Evolutionary conservation across 208 protist genomes (phyloP).

Genomic region (Leishmania turanica): DNA sequence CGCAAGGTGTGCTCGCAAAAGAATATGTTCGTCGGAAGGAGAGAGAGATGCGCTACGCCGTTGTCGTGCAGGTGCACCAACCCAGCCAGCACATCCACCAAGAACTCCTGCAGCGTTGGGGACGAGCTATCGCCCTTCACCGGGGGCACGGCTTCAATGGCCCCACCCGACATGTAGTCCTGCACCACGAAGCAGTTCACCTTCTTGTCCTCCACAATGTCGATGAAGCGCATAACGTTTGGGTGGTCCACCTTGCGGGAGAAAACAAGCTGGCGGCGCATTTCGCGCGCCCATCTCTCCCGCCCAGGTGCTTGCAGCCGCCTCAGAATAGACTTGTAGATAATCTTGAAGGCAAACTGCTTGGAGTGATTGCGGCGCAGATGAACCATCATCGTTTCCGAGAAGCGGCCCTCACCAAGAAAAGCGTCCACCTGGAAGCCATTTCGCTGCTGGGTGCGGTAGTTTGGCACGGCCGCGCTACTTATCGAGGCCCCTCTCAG

Average conservation of each 20-base stretch:
- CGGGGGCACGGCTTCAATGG: conserved; percentile 26
- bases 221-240: conserved; percentile 64
- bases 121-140: conserved; percentile 17
- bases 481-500: conserved; percentile 27
- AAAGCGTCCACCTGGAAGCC: conserved; percentile 57
- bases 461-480: conserved; percentile 18
- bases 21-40: conserved; percentile 81
- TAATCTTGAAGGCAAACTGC: conserved; percentile 67
- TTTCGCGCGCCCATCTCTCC: conserved; percentile 21
- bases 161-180: conserved; percentile 49
- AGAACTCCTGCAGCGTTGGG: conserved; percentile 46
- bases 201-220: conserved; percentile 72
- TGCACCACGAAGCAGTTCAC: conserved; percentile 71
- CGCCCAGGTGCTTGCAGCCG: conserved; percentile 28
- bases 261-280: conserved; percentile 49
- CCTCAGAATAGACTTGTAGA: conserved; percentile 51
- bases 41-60: conserved; percentile 54
- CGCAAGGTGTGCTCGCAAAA: conserved; percentile 34
- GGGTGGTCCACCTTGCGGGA: conserved; percentile 61
- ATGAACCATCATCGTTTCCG: conserved; percentile 71
- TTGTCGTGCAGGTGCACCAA: conserved; percentile 77
- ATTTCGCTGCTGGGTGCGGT: conserved; percentile 39
- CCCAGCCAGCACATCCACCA: conserved; percentile 65
- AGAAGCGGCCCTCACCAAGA: conserved; percentile 51
- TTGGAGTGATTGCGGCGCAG: conserved; percentile 46